Base-by-base conservation (phyloP, 2,329 filamentous ascomycete genomes). In the Sarocladiaceae sp. region DNA sequence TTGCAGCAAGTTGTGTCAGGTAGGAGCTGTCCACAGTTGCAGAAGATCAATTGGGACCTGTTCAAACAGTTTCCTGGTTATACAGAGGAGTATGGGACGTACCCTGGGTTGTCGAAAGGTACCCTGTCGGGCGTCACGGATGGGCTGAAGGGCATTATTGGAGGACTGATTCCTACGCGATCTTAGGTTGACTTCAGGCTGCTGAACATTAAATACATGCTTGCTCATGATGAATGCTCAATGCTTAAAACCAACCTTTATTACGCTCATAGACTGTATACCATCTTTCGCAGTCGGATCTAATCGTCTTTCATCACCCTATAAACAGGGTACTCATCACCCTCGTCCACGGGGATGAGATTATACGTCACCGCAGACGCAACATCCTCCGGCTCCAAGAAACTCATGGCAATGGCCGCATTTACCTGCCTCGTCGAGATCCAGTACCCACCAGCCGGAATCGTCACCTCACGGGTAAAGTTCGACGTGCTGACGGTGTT, bases 401-500 rank as follows among this genome's bases (percentile, higher is more conserved):
- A 18, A 29, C 40, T 46, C 6, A 46, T 46, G 12, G 40, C 40
- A 26, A 46, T 12, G 4, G 40, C 40, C 7, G 40, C 40, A 28
- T 46, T 46, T 11, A 46, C 40, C 40, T 46, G 40, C 20, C 40
- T 26, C 23, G 40, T 46, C 20, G 40, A 46, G 40, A 46, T 18
- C 22, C 23, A 46, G 23, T 18, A 46, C 6, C 40, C 40, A 4
- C 40, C 40, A 4, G 40, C 40, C 7, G 40, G 40, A 17, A 46
- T 46, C 4, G 40, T 46, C 22, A 46, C 40, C 23, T 46, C 25
- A 22, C 40, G 6, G 12, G 40, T 46, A 15, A 18, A 29, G 25
- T 29, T 46, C 5, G 40, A 46, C 4, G 63, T 58, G 2, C 55
- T 58, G 0, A 66, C 54, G 1, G 58, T 62, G 1, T 57, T 57